phyloP scores from a whole-genome alignment of 2,329 filamentous ascomycete genomes.

The Hypocrella siamensis region DNA sequence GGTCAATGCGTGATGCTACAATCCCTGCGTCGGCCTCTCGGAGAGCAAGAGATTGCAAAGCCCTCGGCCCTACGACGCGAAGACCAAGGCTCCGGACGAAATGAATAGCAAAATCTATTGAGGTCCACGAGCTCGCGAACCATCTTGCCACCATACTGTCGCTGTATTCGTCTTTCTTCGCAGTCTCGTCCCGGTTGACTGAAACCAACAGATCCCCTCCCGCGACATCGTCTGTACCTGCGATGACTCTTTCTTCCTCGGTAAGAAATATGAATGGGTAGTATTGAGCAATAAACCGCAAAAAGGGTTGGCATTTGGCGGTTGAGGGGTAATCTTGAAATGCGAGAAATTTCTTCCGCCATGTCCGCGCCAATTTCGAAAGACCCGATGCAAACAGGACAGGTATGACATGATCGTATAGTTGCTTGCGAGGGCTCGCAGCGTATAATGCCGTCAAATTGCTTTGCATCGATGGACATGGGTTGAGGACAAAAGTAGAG shows the following conservation, averaged over 20 bases:
- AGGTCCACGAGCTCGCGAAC: conserved; percentile 59
- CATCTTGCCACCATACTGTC: conserved; percentile 57
- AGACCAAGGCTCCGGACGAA: conserved; percentile 58
- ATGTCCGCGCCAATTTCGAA: conserved; percentile 26
- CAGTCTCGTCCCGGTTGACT: too few species aligned
- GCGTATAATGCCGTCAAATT: conserved; percentile 29
- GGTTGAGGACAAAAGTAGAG: conserved; percentile 24
- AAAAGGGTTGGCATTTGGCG: conserved; percentile 27
- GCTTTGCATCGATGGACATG: conserved; percentile 18
- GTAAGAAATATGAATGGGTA: conserved; percentile 23
- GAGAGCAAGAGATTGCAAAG: conserved; percentile 61
- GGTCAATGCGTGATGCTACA: conserved; percentile 41
- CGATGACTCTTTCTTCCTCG: conserved; percentile 17
- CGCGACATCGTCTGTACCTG: neutral
- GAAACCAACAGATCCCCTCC: too few species aligned
- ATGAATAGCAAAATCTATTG: conserved; percentile 55
- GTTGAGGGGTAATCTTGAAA: conserved; percentile 26
- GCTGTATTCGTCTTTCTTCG: conserved; percentile 10
- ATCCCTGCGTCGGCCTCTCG: conserved; percentile 41
- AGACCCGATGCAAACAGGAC: conserved; percentile 31
- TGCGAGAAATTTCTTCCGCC: conserved; percentile 26
- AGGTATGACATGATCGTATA: conserved; percentile 38
- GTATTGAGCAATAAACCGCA: conserved; percentile 31
- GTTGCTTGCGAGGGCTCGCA: conserved; percentile 21
- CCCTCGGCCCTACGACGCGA: conserved; percentile 55